A percentile compares a stretch with the other conserved stretches of the same genome.
These are phyloP conservation scores for Cyclotella atomus DNA, from an alignment of 108 stramenopile genomes.

Conservation along the genomic window DNA sequence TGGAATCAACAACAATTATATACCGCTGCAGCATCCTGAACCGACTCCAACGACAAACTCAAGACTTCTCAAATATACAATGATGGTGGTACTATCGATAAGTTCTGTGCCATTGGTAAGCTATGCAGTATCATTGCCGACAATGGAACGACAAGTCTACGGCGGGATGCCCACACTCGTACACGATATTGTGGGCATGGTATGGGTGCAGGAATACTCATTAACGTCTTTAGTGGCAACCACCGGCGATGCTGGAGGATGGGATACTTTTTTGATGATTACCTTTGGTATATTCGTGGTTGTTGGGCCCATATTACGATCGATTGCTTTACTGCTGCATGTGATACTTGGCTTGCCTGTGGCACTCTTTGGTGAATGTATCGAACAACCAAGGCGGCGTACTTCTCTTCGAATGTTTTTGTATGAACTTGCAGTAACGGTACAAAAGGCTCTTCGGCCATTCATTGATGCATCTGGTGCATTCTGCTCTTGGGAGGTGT, in stretches of 20 bases:
- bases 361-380: conserved; percentile 40
- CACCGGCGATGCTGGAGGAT: conserved; percentile 83
- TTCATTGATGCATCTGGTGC: conserved; percentile 74
- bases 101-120: conserved; percentile 38
- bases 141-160: conserved; percentile 78
- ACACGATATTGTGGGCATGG: conserved; percentile 78
- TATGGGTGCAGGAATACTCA: conserved; percentile 71
- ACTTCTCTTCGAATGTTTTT: conserved; percentile 31
- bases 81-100: conserved; percentile 25
- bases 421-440: conserved; percentile 9
- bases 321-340: conserved; percentile 51
- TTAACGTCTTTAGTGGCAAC: conserved; percentile 70
- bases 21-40: conserved; percentile 2
- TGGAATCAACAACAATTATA: not conserved
- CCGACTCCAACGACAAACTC: conserved; percentile 48
- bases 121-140: conserved; percentile 60
- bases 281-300: conserved; percentile 74
- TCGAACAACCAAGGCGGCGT: conserved; percentile 42
- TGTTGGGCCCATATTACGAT: conserved; percentile 51
- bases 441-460: conserved; percentile 41
- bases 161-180: conserved; percentile 77
- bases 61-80: conserved; percentile 29
- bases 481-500: conserved; percentile 91
- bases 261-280: conserved; percentile 81
- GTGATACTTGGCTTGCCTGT: conserved; percentile 46